Evolutionary conservation across 345 rosid genomes (phyloP).

Genomic region (Eutrema yunnanense): DNA sequence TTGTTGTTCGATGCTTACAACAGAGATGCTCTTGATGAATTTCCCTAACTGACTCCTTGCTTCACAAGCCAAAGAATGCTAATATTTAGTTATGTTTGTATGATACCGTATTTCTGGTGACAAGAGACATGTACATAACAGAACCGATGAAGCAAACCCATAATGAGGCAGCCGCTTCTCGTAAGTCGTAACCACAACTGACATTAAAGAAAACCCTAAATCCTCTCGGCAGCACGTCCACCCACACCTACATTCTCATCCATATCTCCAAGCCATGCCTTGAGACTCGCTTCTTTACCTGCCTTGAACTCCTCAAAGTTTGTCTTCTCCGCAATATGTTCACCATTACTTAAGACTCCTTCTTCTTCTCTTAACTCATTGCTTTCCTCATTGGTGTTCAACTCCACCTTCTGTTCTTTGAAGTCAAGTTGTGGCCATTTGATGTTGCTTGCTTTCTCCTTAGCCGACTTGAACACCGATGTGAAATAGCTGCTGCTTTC

Average conservation of each 20-base stretch:
- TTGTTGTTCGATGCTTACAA: too few species aligned
- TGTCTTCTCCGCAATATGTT: constrained; percentile 27
- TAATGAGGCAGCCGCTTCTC: too few species aligned
- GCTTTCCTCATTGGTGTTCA: constrained; percentile 34
- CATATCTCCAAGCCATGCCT: constrained; percentile 69
- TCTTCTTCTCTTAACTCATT: constrained; percentile 47
- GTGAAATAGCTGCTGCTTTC: constrained; percentile 48
- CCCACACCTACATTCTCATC: constrained; percentile 26
- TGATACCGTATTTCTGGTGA: too few species aligned
- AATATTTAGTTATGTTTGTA: too few species aligned
- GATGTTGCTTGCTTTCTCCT: constrained; percentile 61
- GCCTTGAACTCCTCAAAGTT: constrained; percentile 62
- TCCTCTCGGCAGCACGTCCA: constrained; percentile 13
- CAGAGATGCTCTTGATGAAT: too few species aligned
- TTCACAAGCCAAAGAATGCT: too few species aligned
- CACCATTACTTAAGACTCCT: constrained; percentile 24
- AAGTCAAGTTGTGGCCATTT: constrained; percentile 68
- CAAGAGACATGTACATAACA: too few species aligned
- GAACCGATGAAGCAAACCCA: too few species aligned
- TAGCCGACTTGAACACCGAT: constrained; percentile 60
- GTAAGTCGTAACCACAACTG: too few species aligned
- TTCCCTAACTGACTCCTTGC: too few species aligned
- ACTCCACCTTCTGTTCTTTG: constrained; percentile 31
- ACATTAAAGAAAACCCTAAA: not conserved
- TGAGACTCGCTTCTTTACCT: constrained; percentile 66